Evolutionary conservation across 2,329 filamentous ascomycete species (phyloP), one percentile per base, ranked within the genome.

Genomic region (Penicillium hordei): DNA sequence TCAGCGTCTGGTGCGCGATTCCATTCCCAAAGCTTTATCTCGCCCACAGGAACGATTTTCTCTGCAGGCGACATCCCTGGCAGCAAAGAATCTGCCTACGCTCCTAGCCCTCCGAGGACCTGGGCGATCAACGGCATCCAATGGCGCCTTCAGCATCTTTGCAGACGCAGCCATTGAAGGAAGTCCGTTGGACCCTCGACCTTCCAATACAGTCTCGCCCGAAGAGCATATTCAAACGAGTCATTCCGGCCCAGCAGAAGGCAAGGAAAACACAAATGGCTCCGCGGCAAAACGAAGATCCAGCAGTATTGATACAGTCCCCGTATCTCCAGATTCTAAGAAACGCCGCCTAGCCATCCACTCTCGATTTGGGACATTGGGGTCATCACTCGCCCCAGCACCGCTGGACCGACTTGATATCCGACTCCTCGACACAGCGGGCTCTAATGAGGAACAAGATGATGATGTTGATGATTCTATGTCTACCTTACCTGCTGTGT

Each of bases 21-120:
- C 90, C 1, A 86, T 96, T 8, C 90, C 91, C 0, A 92, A 91
- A 67, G 91, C 91, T 0, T 81, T 96, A 13, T 94, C 90, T 0
- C 82, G 86, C 15, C 89, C 90, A 0, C 83, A 88, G 31, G 83
- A 88, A 60, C 82, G 91, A 31, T 93, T 90, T 64, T 82, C 85
- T 0, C 77, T 96, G 1, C 83, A 86, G 60, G 75, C 83, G 5
- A 90, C 89, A 1, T 86, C 83, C 48, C 78, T 96, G 21, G 83
- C 83, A 0, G 89, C 90, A 17, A 87, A 86, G 63, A 93, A 89
- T 55, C 78, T 96, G 12, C 79, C 82, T 5, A 88, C 88, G 2
- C 77, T 96, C 42, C 77, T 93, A 17, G 82, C 87, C 17, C 83
- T 87, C 45, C 84, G 87, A 38, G 91, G 92, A 0, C 78, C 87